Evolutionary conservation across 148 eudicot species (phyloP).

Genomic region (Cornus suecica): DNA sequence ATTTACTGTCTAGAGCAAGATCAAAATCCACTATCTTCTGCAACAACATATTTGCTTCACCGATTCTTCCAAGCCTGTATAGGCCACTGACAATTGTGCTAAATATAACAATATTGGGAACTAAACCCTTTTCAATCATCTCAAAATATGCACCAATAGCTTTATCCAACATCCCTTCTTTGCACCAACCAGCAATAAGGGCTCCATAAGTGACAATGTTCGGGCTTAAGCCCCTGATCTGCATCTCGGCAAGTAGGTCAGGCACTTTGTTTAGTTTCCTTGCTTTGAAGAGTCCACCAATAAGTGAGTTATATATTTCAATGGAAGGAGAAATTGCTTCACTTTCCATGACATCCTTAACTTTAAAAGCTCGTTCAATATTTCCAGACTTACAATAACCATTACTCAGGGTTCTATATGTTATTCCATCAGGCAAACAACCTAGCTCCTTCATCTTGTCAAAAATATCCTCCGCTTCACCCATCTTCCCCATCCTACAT

Average conservation of each 20-base stretch:
- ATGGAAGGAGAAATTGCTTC: conserved; percentile 43
- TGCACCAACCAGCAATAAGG: conserved; percentile 68
- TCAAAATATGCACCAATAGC: conserved; percentile 46
- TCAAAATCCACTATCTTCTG: conserved; percentile 45
- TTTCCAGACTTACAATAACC: conserved; percentile 59
- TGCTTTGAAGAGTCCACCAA: conserved; percentile 46
- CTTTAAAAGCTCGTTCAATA: conserved; percentile 40
- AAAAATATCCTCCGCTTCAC: conserved; percentile 59
- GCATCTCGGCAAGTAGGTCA: conserved; percentile 40
- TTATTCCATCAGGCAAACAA: conserved; percentile 59
- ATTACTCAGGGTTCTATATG: conserved; percentile 53
- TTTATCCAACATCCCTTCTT: conserved; percentile 50
- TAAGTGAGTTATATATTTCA: conserved; percentile 63
- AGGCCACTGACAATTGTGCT: conserved; percentile 53
- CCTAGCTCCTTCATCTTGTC: conserved; percentile 55
- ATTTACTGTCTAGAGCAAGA: conserved; percentile 20
- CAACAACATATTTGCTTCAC: conserved; percentile 51
- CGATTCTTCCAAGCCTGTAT: conserved; percentile 46
- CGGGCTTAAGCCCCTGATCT: conserved; percentile 36
- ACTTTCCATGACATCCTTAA: conserved; percentile 50
- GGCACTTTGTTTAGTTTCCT: conserved; percentile 34
- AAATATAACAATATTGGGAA: conserved; percentile 48
- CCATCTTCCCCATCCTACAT: conserved; percentile 67
- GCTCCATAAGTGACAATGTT: conserved; percentile 59
- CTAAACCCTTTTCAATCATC: conserved; percentile 49